Evolutionary conservation across 164 flowering plant species (phyloP).

Genomic region (Hamamelis virginiana): DNA sequence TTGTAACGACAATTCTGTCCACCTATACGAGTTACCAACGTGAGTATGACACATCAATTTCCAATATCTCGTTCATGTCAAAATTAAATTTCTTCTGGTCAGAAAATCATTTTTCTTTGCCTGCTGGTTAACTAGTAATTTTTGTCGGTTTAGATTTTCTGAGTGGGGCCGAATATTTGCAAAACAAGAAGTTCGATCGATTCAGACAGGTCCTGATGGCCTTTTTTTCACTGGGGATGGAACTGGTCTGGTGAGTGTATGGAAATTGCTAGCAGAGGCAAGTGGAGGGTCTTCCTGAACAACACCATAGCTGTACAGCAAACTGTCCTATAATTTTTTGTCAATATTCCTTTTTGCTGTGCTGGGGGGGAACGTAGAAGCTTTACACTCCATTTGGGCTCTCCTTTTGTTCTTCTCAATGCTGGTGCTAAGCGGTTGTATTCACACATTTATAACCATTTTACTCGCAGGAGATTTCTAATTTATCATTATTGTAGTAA

Average conservation of each 20-base stretch:
- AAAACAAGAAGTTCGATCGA: constrained; percentile 26
- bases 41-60: constrained; percentile 15
- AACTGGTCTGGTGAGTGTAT: constrained; percentile 28
- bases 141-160: constrained; percentile 23
- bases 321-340: not conserved
- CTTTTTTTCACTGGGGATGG: constrained; percentile 39
- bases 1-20: constrained; percentile 50
- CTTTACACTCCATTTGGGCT: too few relatives aligned
- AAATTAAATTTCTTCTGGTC: not conserved
- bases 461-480: too few relatives aligned
- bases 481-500: too few relatives aligned
- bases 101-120: too few relatives aligned
- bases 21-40: constrained; percentile 56
- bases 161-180: constrained; percentile 46
- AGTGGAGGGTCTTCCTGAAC: not conserved
- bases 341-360: not conserved
- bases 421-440: too few relatives aligned
- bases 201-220: constrained; percentile 29
- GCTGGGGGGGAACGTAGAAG: not conserved
- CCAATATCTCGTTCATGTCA: not conserved
- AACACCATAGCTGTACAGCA: not conserved
- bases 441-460: too few relatives aligned
- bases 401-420: too few relatives aligned
- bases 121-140: not conserved
- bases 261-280: constrained; percentile 22